phyloP scores from a whole-genome alignment of 1,139 yeast genomes.

The Pneumocystis murina region DNA sequence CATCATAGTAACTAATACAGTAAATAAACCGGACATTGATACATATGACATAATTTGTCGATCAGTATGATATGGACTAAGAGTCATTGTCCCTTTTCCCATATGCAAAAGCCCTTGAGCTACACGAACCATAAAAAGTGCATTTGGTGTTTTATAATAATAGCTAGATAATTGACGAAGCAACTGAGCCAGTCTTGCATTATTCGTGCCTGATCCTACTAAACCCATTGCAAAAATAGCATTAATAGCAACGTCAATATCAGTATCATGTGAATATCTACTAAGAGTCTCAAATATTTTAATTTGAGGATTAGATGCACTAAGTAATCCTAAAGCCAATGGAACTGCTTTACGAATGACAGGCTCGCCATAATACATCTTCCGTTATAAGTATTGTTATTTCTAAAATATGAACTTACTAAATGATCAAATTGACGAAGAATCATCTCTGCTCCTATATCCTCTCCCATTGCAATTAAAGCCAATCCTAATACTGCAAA shows the following conservation, averaged over 20 bases:
- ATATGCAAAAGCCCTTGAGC: conserved; percentile 90
- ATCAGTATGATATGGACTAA: conserved; percentile 82
- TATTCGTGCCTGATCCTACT: conserved; percentile 97
- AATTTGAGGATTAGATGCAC: conserved; percentile 91
- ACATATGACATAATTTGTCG: conserved; percentile 78
- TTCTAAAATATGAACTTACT: neutral
- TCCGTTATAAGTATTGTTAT: conserved; percentile 21
- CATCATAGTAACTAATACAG: conserved; percentile 68
- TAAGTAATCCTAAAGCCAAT: conserved; percentile 88
- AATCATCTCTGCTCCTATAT: conserved; percentile 94
- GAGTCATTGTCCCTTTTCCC: conserved; percentile 87
- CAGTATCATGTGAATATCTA: conserved; percentile 90
- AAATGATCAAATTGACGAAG: conserved; percentile 85
- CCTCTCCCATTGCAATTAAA: conserved; percentile 93
- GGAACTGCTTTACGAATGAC: conserved; percentile 91
- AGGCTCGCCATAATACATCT: conserved; percentile 91
- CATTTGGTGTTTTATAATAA: conserved; percentile 79
- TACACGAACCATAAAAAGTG: conserved; percentile 80
- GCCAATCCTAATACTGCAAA: conserved; percentile 93
- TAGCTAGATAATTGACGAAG: conserved; percentile 88
- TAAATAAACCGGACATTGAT: conserved; percentile 75
- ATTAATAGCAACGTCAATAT: conserved; percentile 84
- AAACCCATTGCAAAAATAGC: conserved; percentile 95
- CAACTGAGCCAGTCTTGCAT: conserved; percentile 92
- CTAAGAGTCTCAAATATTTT: conserved; percentile 93